A percentile compares a stretch with the other conserved stretches of the same genome.
These are phyloP conservation scores for Pseudocercospora crystallina DNA, from an alignment of 2,329 filamentous ascomycete genomes.

Conservation along the genomic window DNA sequence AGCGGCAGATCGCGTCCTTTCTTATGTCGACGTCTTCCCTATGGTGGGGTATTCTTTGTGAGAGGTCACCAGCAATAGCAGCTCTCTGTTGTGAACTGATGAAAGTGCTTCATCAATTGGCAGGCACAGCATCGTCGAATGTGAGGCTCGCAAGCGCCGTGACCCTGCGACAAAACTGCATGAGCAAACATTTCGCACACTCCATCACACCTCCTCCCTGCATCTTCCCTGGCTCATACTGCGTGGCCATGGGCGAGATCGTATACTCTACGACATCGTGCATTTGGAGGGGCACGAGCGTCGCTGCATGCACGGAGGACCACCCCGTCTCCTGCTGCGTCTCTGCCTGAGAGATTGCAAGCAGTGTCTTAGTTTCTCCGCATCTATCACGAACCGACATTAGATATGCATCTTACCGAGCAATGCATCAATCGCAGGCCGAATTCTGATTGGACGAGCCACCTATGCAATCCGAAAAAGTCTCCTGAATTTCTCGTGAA, in stretches of 20 bases:
- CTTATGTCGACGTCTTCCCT: conserved; percentile 35
- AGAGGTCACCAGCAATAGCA: background rate
- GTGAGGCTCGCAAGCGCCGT: background rate
- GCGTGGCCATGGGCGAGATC: conserved; percentile 5
- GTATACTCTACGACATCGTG: conserved; percentile 8
- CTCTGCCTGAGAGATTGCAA: conserved; percentile 1
- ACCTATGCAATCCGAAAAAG: background rate
- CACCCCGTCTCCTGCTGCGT: background rate
- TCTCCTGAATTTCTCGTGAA: too few species aligned
- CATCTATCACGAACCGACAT: conserved; percentile 1
- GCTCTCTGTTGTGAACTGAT: background rate
- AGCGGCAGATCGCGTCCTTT: conserved; percentile 31
- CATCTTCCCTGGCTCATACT: conserved; percentile 3
- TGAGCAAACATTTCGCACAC: background rate
- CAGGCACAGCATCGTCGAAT: background rate
- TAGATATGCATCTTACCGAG: conserved; percentile 2
- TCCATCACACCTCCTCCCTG: conserved; percentile 4
- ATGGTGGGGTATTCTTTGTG: conserved; percentile 24
- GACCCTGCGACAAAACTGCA: conserved; percentile 1
- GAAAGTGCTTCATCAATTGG: background rate
- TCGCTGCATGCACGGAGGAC: conserved; percentile 2
- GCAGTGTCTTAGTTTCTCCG: background rate
- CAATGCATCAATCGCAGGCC: background rate
- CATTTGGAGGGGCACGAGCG: conserved; percentile 5
- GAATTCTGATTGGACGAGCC: background rate